These are phyloP conservation scores for Plasmodium cynomolgi DNA, from an alignment of 169 alveolate species.

Conservation along the genomic window DNA sequence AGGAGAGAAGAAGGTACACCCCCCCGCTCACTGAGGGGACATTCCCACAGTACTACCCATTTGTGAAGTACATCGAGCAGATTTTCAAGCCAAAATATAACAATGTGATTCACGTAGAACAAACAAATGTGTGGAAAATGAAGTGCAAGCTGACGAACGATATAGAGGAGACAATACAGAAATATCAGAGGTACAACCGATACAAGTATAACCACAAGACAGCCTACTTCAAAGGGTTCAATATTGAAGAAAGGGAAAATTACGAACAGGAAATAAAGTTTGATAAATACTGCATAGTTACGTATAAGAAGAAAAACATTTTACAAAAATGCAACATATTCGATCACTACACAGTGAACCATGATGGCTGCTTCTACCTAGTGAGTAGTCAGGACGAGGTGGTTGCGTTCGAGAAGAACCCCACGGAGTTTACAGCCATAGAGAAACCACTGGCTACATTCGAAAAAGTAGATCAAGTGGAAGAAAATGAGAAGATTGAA, in stretches of 20 bases:
- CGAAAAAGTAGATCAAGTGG: constrained; percentile 21
- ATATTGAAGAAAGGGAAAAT: constrained; percentile 65
- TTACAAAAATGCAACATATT: constrained; percentile 44
- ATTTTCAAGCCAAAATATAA: constrained; percentile 29
- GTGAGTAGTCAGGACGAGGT: constrained; percentile 53
- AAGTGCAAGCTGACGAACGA: constrained; percentile 26
- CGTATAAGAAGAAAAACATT: constrained; percentile 55
- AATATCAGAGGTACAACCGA: constrained; percentile 43
- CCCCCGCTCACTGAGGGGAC: neutral
- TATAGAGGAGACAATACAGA: constrained; percentile 39
- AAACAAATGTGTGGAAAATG: constrained; percentile 56
- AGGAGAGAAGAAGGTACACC: neutral
- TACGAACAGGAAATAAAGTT: constrained; percentile 59
- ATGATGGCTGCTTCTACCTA: constrained; percentile 26
- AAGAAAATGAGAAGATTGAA: constrained; percentile 18
- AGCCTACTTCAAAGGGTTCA: constrained; percentile 68
- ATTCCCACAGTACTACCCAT: neutral
- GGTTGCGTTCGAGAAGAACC: constrained; percentile 14
- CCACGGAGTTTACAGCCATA: constrained; percentile 14
- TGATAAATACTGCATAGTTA: constrained; percentile 54
- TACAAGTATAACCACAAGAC: constrained; percentile 48
- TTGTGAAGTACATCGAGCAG: constrained; percentile 17
- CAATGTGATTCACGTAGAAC: constrained; percentile 31
- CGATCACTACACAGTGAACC: constrained; percentile 43
- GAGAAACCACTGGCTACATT: constrained; percentile 34